phyloP scores from a whole-genome alignment of 257 asterid species.

The Osmanthus fragrans region DNA sequence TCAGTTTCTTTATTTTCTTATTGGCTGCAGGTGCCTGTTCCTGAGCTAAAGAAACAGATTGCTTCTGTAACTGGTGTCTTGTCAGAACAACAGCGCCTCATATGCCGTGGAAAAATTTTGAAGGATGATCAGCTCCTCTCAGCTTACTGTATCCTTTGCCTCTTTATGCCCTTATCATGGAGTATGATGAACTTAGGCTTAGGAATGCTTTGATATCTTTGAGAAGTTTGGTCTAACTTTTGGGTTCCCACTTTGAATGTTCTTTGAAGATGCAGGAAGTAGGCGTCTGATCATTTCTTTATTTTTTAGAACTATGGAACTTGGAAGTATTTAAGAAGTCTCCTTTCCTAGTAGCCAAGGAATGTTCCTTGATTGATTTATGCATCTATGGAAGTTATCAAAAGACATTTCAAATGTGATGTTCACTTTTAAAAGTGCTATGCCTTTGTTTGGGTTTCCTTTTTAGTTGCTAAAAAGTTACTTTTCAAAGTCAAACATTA shows the following conservation, averaged over 20 bases:
- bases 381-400: background rate
- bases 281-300: background rate
- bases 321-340: background rate
- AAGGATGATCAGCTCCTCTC: conserved; percentile 96
- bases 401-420: background rate
- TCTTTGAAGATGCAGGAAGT: conserved; percentile 11
- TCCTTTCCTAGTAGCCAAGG: background rate
- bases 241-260: background rate
- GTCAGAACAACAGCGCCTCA: conserved; percentile 94
- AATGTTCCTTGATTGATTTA: background rate
- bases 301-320: background rate
- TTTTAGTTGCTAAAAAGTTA: too few species aligned
- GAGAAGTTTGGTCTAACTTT: conserved; percentile 17
- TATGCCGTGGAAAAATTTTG: conserved; percentile 97
- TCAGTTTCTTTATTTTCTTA: conserved; percentile 3
- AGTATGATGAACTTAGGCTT: background rate
- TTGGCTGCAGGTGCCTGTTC: conserved; percentile 81
- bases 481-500: too few species aligned
- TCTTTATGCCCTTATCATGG: conserved; percentile 1
- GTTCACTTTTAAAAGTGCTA: background rate
- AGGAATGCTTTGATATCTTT: conserved; percentile 9
- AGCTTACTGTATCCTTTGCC: conserved; percentile 90
- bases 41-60: conserved; percentile 81
- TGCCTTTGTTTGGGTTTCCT: too few species aligned
- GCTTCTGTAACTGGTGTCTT: conserved; percentile 89